A percentile compares a stretch with the other conserved stretches of the same genome.
These are phyloP conservation scores for Hypoxylon crocopeplum DNA, from an alignment of 495 filamentous ascomycete species.

Conservation along the genomic window DNA sequence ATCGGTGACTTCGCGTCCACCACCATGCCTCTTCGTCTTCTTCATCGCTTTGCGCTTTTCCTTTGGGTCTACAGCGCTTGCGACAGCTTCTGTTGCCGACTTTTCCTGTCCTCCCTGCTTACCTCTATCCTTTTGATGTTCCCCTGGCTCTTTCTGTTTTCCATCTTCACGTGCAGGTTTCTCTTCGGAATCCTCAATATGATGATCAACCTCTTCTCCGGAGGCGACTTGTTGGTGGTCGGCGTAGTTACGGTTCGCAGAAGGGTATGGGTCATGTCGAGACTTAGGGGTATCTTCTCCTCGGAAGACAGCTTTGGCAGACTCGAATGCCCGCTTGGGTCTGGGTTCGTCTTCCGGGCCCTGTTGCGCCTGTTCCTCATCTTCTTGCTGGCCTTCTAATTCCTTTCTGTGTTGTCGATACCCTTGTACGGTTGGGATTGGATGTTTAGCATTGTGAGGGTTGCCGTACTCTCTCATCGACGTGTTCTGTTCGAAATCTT, in stretches of 20 bases:
- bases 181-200: slow-evolving; percentile 7
- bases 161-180: slow-evolving; percentile 12
- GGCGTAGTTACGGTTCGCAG: slow-evolving; percentile 43
- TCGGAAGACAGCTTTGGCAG: slow-evolving; percentile 51
- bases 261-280: slow-evolving; percentile 50
- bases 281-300: slow-evolving; percentile 42
- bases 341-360: slow-evolving; percentile 47
- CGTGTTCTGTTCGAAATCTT: slow-evolving; percentile 58
- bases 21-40: slow-evolving; percentile 60
- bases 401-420: slow-evolving; percentile 65
- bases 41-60: slow-evolving; percentile 66
- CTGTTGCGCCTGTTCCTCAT: slow-evolving; percentile 50
- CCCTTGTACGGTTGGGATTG: slow-evolving; percentile 67
- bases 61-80: slow-evolving; percentile 57
- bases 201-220: slow-evolving; percentile 64
- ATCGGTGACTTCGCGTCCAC: slow-evolving; percentile 71
- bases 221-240: slow-evolving; percentile 51
- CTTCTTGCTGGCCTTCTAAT: slow-evolving; percentile 48
- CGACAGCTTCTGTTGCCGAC: slow-evolving; percentile 61
- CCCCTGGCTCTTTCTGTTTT: slow-evolving; percentile 14
- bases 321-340: slow-evolving; percentile 46
- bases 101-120: slow-evolving; percentile 38
- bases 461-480: slow-evolving; percentile 52
- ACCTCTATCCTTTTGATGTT: slow-evolving; percentile 12
- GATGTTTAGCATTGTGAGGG: slow-evolving; percentile 63